These are phyloP conservation scores for Trichoderma lentiforme DNA, from an alignment of 2,329 filamentous ascomycete genomes.

Conservation along the genomic window DNA sequence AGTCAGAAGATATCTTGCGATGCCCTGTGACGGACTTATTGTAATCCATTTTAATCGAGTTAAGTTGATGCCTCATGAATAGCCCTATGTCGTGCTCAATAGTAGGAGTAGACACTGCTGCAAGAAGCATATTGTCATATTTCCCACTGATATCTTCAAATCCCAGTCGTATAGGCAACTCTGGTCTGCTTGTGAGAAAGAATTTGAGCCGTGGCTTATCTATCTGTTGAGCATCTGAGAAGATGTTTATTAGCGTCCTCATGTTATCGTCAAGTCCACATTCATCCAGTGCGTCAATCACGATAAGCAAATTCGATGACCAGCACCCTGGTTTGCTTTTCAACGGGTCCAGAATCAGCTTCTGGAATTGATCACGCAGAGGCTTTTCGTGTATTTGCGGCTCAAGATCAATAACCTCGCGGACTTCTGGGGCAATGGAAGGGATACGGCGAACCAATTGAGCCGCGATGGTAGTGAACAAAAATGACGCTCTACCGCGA, in stretches of 20 bases:
- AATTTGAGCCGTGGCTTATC: too few species aligned
- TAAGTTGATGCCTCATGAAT: neutral
- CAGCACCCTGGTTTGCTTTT: neutral
- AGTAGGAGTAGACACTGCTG: neutral
- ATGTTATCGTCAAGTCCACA: conserved; percentile 30
- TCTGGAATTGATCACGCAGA: conserved; percentile 39
- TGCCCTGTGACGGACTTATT: conserved; percentile 18
- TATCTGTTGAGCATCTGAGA: too few species aligned
- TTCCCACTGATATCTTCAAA: conserved; percentile 30
- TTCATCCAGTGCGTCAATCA: conserved; percentile 36
- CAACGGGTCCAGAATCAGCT: conserved; percentile 38
- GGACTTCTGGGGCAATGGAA: conserved; percentile 26
- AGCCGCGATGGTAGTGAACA: too few species aligned
- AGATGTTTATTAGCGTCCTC: too few species aligned
- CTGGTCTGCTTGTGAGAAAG: conserved; percentile 44
- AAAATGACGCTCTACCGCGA: too few species aligned
- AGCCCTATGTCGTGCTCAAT: conserved; percentile 8
- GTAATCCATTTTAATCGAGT: neutral
- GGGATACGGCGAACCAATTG: too few species aligned
- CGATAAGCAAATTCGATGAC: conserved; percentile 23
- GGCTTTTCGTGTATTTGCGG: conserved; percentile 28
- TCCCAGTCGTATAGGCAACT: conserved; percentile 36
- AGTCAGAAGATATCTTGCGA: neutral
- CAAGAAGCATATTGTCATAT: conserved; percentile 12
- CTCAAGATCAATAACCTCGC: conserved; percentile 31